Evolutionary conservation across 164 flowering plant genomes (phyloP).

Genomic region (Annona squamosa): DNA sequence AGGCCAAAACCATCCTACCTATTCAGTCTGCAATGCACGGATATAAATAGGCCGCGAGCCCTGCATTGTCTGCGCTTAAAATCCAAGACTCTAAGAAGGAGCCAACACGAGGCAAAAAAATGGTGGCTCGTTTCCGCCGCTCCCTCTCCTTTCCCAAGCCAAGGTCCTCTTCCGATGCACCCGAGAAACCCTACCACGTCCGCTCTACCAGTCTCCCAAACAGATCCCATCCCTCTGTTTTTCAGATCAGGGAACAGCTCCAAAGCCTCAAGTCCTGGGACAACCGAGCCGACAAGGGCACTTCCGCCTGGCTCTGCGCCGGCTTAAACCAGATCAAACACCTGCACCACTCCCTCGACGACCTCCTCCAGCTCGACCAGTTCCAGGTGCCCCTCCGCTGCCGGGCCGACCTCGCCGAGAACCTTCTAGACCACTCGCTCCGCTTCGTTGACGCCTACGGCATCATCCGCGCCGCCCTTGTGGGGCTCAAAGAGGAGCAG

Average conservation of each 20-base stretch:
- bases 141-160: conserved; percentile 72
- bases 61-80: too few relatives aligned
- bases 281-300: conserved; percentile 11
- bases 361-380: conserved; percentile 51
- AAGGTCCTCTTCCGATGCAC: conserved; percentile 26
- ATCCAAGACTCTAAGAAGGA: too few relatives aligned
- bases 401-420: conserved; percentile 33
- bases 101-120: not conserved
- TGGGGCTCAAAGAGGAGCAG: conserved; percentile 42
- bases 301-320: conserved; percentile 36
- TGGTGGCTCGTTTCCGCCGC: conserved; percentile 56
- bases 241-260: conserved; percentile 52
- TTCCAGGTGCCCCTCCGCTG: conserved; percentile 45
- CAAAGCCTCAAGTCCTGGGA: conserved; percentile 38
- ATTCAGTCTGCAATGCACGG: too few relatives aligned
- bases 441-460: conserved; percentile 60
- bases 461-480: conserved; percentile 40
- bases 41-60: too few relatives aligned
- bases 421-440: conserved; percentile 57
- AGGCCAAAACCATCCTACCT: too few relatives aligned
- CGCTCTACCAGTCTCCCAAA: conserved; percentile 79
- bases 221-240: conserved; percentile 62
- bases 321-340: conserved; percentile 37
- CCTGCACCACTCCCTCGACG: conserved; percentile 39
- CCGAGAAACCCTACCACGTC: conserved; percentile 39